Percentiles rank a stretch among this genome's conserved stretches.
phyloP scores from a whole-genome alignment of 148 eudicot species.

The Vaccinium macrocarpon region DNA sequence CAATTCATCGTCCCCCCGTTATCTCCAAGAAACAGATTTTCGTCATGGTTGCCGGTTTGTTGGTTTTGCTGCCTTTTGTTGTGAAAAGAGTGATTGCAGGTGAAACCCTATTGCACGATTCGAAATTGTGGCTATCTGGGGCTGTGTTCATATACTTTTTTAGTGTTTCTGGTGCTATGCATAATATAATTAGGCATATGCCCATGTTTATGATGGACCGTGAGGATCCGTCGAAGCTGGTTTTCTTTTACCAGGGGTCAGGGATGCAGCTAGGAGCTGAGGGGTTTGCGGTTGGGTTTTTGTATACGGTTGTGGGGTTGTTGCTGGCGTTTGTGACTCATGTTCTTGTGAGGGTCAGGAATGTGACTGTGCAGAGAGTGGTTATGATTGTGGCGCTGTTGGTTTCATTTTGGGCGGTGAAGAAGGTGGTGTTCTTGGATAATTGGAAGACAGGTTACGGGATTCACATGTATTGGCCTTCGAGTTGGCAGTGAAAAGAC shows the following conservation, averaged over 20 bases:
- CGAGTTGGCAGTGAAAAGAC: slow-evolving; percentile 59
- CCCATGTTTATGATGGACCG: slow-evolving; percentile 79
- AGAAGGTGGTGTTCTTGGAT: slow-evolving; percentile 72
- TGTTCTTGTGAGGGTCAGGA: slow-evolving; percentile 59
- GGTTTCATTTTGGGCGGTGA: slow-evolving; percentile 85
- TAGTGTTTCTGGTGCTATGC: slow-evolving; percentile 95
- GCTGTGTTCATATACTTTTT: slow-evolving; percentile 76
- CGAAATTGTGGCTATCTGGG: slow-evolving; percentile 57
- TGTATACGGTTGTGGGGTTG: slow-evolving; percentile 83
- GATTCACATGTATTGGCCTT: slow-evolving; percentile 85
- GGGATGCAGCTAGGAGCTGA: slow-evolving; percentile 98
- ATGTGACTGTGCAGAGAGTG: slow-evolving; percentile 52
- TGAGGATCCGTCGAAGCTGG: slow-evolving; percentile 59
- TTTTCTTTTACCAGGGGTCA: slow-evolving; percentile 80
- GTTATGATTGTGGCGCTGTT: slow-evolving; percentile 58
- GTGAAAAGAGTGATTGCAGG: slow-evolving; percentile 54
- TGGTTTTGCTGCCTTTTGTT: slow-evolving; percentile 48
- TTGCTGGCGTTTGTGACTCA: slow-evolving; percentile 69
- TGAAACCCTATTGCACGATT: slow-evolving; percentile 63
- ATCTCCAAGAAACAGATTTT: slow-evolving; percentile 49
- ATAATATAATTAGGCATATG: slow-evolving; percentile 77
- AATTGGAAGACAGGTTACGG: slow-evolving; percentile 99
- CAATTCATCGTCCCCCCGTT: slow-evolving; percentile 55
- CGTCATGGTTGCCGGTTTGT: slow-evolving; percentile 20
- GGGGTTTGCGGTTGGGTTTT: slow-evolving; percentile 75